Percentiles rank a stretch among this genome's conserved stretches.
Evolutionary conservation across 2,329 filamentous ascomycete species (phyloP).

Genomic region (Camillea tinctor): DNA sequence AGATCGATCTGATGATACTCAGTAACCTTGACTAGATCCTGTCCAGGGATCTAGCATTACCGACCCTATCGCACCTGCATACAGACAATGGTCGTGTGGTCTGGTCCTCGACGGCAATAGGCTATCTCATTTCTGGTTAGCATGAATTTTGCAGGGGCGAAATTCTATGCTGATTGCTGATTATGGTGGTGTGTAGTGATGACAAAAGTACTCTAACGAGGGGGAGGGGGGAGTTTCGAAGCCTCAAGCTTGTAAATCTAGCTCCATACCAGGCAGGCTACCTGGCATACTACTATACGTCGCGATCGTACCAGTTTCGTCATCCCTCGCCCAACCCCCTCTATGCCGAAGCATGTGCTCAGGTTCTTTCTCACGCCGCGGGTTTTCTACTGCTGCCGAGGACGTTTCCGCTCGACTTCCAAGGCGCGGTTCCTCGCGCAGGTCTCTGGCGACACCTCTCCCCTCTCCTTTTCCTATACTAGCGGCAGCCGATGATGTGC

Average conservation of each 20-base stretch:
- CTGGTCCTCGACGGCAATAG: background rate
- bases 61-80: background rate
- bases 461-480: constrained; percentile 55
- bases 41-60: background rate
- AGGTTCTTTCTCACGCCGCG: constrained; percentile 33
- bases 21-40: background rate
- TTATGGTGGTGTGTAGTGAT: background rate
- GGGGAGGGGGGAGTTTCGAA: background rate
- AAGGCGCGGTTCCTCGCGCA: constrained; percentile 50
- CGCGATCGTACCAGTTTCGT: constrained; percentile 29
- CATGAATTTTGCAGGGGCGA: background rate
- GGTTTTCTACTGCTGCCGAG: constrained; percentile 26
- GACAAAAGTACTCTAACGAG: background rate
- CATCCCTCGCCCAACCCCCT: constrained; percentile 36
- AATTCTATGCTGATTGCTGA: background rate
- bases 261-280: constrained; percentile 41
- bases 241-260: constrained; percentile 27
- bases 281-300: constrained; percentile 47
- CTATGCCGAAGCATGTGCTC: constrained; percentile 36
- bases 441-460: constrained; percentile 49
- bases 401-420: constrained; percentile 44
- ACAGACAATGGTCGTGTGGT: background rate
- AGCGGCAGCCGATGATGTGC: constrained; percentile 34
- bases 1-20: background rate
- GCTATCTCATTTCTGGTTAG: background rate